These are phyloP conservation scores for Cudoniella acicularis DNA, from an alignment of 495 filamentous ascomycete species.

Conservation along the genomic window DNA sequence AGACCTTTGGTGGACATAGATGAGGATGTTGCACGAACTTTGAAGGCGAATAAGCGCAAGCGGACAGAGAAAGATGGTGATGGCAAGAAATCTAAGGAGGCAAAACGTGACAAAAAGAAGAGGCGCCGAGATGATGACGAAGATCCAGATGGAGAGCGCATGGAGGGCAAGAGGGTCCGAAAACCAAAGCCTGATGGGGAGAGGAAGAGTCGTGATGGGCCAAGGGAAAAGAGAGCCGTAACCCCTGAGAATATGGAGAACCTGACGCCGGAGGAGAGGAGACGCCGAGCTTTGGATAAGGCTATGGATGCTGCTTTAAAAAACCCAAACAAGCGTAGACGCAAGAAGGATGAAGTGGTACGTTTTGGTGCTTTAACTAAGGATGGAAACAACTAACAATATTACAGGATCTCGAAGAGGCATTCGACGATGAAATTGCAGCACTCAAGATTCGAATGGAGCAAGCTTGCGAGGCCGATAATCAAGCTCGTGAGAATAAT, in stretches of 20 bases:
- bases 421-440: slow-evolving; percentile 86
- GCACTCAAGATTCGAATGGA: slow-evolving; percentile 88
- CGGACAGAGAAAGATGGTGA: slow-evolving; percentile 55
- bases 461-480: slow-evolving; percentile 82
- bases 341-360: slow-evolving; percentile 87
- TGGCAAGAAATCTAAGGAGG: slow-evolving; percentile 71
- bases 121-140: slow-evolving; percentile 52
- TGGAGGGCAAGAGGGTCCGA: slow-evolving; percentile 49
- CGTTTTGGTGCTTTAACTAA: slow-evolving; percentile 27
- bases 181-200: slow-evolving; percentile 42
- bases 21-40: slow-evolving; percentile 70
- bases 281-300: slow-evolving; percentile 74
- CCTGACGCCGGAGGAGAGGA: slow-evolving; percentile 62
- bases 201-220: slow-evolving; percentile 32
- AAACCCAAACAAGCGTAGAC: slow-evolving; percentile 72
- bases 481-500: slow-evolving; percentile 67
- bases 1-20: slow-evolving; percentile 77
- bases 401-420: slow-evolving; percentile 75
- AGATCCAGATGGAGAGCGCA: slow-evolving; percentile 51
- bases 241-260: slow-evolving; percentile 64
- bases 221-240: slow-evolving; percentile 42
- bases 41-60: slow-evolving; percentile 79
- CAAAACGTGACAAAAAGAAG: slow-evolving; percentile 70
- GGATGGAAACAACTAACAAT: slow-evolving; percentile 18
- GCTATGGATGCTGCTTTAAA: slow-evolving; percentile 84